Percentiles rank a stretch among this genome's conserved stretches.
Conservation (phyloP, 306 rosid species). For the Rosa persica region DNA sequence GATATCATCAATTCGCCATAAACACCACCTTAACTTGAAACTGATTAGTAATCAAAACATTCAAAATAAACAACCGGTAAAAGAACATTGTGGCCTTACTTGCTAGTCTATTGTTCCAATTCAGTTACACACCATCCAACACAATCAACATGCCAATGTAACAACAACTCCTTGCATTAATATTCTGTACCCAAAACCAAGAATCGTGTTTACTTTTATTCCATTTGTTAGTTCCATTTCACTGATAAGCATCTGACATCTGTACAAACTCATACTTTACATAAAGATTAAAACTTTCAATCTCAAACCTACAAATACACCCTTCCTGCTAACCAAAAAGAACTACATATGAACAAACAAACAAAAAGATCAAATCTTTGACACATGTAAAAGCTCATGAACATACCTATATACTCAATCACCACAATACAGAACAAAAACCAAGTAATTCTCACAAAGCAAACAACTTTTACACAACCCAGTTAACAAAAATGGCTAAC, state of each 20-base stretch:
- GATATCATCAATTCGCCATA: background rate
- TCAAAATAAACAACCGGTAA: background rate
- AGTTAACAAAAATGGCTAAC: background rate
- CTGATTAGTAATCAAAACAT: background rate
- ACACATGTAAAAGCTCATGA: conserved; percentile 1
- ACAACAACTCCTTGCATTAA: background rate
- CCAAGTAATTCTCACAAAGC: conserved; percentile 2
- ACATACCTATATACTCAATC: conserved; percentile 1
- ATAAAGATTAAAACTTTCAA: background rate
- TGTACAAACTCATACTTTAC: background rate
- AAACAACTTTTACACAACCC: conserved; percentile 9
- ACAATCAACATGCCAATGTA: background rate
- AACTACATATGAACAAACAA: background rate
- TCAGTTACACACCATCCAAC: background rate
- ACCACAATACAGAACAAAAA: background rate
- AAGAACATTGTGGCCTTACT: background rate
- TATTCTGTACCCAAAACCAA: background rate
- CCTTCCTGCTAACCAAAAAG: background rate
- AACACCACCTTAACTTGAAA: background rate
- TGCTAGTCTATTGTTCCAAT: background rate
- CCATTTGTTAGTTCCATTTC: background rate
- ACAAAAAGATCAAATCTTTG: background rate
- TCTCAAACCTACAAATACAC: conserved; percentile 6
- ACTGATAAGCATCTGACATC: background rate
- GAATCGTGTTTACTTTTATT: background rate